Percentiles rank a stretch among this genome's conserved stretches.
These are phyloP conservation scores for Pseudognaphalium luteoalbum DNA, from an alignment of 129 eudicot genomes.

Conservation along the genomic window DNA sequence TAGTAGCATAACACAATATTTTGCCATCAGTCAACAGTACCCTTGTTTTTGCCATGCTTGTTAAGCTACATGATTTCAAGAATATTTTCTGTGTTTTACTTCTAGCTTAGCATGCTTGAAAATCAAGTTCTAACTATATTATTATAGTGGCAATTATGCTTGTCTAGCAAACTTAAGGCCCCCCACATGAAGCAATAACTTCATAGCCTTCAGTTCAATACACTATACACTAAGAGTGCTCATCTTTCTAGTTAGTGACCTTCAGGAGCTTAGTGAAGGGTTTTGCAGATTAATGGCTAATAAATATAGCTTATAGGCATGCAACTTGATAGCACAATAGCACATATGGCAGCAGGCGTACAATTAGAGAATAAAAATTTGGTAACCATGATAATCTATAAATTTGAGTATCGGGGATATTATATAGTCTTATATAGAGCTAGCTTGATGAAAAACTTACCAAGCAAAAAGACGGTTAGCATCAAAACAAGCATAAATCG, in stretches of 20 bases:
- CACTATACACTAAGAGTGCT: neutral
- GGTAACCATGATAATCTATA: neutral
- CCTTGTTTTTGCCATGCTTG: neutral
- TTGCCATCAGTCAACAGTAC: neutral
- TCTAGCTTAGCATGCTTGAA: neutral
- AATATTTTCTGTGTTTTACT: neutral
- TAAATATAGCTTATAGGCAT: neutral
- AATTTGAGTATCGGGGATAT: neutral
- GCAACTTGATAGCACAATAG: neutral
- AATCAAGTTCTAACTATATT: neutral
- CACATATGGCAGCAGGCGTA: neutral
- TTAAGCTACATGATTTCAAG: neutral
- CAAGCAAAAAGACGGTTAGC: conserved; percentile 67
- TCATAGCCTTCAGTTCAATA: neutral
- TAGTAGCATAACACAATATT: neutral
- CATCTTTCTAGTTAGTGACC: neutral
- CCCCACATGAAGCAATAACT: neutral
- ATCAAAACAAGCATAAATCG: conserved; percentile 55
- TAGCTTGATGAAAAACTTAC: conserved; percentile 41
- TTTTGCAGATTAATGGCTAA: neutral
- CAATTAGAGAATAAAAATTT: neutral
- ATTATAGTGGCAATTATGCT: neutral
- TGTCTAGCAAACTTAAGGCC: neutral
- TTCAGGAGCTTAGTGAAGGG: neutral
- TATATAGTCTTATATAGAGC: neutral